Evolutionary conservation across 2,329 filamentous ascomycete species (phyloP), one percentile per base, ranked within the genome.

Genomic region (Huntiella omanensis): DNA sequence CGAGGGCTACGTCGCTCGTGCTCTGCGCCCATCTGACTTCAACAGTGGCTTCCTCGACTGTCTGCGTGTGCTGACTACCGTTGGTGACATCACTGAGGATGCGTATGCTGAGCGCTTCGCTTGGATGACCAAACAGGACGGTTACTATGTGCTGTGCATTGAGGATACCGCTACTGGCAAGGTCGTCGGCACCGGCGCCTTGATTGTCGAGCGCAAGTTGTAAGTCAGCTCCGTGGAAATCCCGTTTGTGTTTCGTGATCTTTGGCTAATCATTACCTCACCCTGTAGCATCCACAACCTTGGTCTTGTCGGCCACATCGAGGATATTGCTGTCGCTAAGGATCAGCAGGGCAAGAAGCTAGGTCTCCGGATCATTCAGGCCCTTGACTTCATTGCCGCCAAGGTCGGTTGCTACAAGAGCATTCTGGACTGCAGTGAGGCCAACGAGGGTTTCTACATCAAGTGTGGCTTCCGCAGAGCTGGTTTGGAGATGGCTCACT

Each of bases 321-420:
- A 96, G 63, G 91, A 98, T 60, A 95, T 98, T 60, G 87, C 88
- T 13, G 87, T 98, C 34, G 78, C 83, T 53, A 86, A 87, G 64
- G 83, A 92, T 56, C 86, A 96, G 65, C 91, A 96, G 64, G 91
- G 91, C 55, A 95, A 96, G 75, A 95, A 94, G 66, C 70, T 96
- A 38, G 91, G 91, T 4, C 67, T 95, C 58, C 75, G 85, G 54
- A 80, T 96, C 54, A 96, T 96, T 56, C 84, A 96, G 65, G 86
- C 88, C 5, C 71, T 98, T 58, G 87, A 96, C 63, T 81, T 72
- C 59, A 78, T 96, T 50, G 86, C 87, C 47, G 77, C 84, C 59
- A 75, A 85, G 59, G 79, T 91, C 49, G 91, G 88, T 47, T 96
- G 88, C 65, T 96, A 96, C 65, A 96, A 91, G 80, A 86, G 78